phyloP scores from a whole-genome alignment of 441 rosid genomes.

The Pelargonium exstipulatum region DNA sequence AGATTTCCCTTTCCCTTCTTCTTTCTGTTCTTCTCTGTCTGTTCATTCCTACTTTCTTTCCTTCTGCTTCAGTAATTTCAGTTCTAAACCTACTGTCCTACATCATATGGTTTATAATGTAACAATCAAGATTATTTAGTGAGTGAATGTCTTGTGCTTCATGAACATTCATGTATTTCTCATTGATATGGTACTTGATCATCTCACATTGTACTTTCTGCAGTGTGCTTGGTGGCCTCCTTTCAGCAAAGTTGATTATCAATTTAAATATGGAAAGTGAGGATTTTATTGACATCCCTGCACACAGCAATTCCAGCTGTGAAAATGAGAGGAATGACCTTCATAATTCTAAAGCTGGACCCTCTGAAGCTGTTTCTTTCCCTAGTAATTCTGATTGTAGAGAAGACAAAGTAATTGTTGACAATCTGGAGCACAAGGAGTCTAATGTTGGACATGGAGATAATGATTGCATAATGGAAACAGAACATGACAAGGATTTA shows the following conservation, averaged over 20 bases:
- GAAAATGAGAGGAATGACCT: conserved; percentile 32
- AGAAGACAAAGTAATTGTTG: conserved; percentile 28
- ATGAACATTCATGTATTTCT: not conserved
- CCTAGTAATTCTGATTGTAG: conserved; percentile 25
- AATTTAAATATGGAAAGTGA: conserved; percentile 38
- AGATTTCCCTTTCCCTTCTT: too few relatives aligned
- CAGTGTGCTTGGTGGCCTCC: conserved; percentile 18
- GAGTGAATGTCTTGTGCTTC: not conserved
- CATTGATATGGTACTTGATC: not conserved
- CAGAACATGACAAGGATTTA: conserved; percentile 39
- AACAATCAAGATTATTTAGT: not conserved
- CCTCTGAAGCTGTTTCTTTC: conserved; percentile 30
- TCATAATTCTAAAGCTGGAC: conserved; percentile 27
- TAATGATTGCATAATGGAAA: conserved; percentile 27
- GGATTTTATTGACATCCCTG: conserved; percentile 30
- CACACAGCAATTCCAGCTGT: conserved; percentile 30
- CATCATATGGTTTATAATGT: too few relatives aligned
- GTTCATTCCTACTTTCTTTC: too few relatives aligned
- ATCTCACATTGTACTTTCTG: conserved; percentile 19
- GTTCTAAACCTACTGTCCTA: too few relatives aligned
- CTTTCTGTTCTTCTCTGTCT: too few relatives aligned
- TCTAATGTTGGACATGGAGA: conserved; percentile 31
- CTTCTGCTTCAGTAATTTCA: too few relatives aligned
- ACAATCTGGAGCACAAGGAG: conserved; percentile 29
- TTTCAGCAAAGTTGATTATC: conserved; percentile 10